These are phyloP conservation scores for Hortaea werneckii DNA, from an alignment of 2,329 filamentous ascomycete species.

Conservation along the genomic window DNA sequence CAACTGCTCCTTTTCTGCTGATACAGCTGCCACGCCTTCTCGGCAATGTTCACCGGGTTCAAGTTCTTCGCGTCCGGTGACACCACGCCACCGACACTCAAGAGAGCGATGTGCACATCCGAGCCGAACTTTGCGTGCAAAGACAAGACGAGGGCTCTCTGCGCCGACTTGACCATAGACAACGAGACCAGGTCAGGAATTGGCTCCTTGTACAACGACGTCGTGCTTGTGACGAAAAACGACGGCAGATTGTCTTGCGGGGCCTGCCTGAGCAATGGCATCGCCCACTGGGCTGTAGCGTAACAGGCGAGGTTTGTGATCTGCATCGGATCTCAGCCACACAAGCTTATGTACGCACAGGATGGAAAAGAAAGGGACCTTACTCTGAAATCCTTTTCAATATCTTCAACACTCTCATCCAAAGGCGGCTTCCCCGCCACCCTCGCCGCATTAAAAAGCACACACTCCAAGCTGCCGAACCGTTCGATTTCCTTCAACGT, in stretches of 20 bases:
- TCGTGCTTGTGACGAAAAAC: slow-evolving; percentile 41
- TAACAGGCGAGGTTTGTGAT: slow-evolving; percentile 41
- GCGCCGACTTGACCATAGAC: slow-evolving; percentile 42
- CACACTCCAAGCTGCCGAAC: slow-evolving; percentile 34
- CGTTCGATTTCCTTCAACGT: slow-evolving; percentile 35
- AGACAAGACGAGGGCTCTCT: slow-evolving; percentile 40
- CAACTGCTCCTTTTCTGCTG: slow-evolving; percentile 28
- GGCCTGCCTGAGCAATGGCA: slow-evolving; percentile 33
- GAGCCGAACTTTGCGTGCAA: slow-evolving; percentile 32
- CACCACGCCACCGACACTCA: slow-evolving; percentile 38
- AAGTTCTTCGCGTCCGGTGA: slow-evolving; percentile 29
- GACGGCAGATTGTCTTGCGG: slow-evolving; percentile 31
- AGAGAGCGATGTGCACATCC: slow-evolving; percentile 39
- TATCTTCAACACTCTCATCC: slow-evolving; percentile 32
- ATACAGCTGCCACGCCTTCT: slow-evolving; percentile 36
- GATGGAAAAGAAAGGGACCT: neutral
- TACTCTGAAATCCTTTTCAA: slow-evolving; percentile 43
- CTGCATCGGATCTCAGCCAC: slow-evolving; percentile 17
- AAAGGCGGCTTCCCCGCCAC: slow-evolving; percentile 36
- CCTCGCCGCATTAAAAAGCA: slow-evolving; percentile 45
- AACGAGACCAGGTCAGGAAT: slow-evolving; percentile 39
- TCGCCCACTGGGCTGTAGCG: slow-evolving; percentile 36
- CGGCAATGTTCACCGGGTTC: slow-evolving; percentile 39
- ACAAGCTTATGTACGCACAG: neutral
- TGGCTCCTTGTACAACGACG: slow-evolving; percentile 37